Evolutionary conservation across 148 eudicot species (phyloP).

Genomic region (Fallopia convolvulus): DNA sequence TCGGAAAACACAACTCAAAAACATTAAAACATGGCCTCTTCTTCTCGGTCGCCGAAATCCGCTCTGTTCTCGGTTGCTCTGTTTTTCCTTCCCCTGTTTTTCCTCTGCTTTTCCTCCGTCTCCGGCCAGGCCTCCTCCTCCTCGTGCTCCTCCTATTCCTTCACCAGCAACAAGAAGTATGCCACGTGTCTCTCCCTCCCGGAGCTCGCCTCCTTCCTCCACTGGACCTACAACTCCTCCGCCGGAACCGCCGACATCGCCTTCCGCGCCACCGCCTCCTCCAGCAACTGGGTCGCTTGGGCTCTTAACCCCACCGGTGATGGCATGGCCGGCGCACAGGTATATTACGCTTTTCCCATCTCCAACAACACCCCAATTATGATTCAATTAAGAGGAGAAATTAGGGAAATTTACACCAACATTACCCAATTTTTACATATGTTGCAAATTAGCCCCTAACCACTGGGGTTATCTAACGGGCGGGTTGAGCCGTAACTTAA

Average conservation of each 20-base stretch:
- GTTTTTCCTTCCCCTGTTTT: conserved; percentile 10
- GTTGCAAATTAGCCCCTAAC: too few relatives aligned
- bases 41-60: conserved; percentile 2
- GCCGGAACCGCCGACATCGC: conserved; percentile 54
- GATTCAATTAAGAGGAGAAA: too few relatives aligned
- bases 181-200: conserved; percentile 42
- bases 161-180: conserved; percentile 36
- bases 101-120: background rate
- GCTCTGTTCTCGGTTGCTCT: conserved; percentile 14
- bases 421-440: too few relatives aligned
- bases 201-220: conserved; percentile 31
- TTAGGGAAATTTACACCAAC: too few relatives aligned
- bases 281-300: conserved; percentile 73
- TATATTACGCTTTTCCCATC: too few relatives aligned
- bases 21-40: background rate
- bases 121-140: conserved; percentile 8
- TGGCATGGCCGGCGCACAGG: conserved; percentile 41
- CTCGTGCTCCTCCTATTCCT: conserved; percentile 24
- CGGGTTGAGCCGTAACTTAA: too few relatives aligned
- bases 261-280: conserved; percentile 36
- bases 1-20: background rate
- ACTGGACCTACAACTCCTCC: conserved; percentile 53
- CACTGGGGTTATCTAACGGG: too few relatives aligned
- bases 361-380: too few relatives aligned
- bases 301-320: conserved; percentile 34